A percentile compares a stretch with the other conserved stretches of the same genome.
These are phyloP conservation scores for Sergeia podlipaevii DNA, from an alignment of 208 protist species.

Conservation along the genomic window DNA sequence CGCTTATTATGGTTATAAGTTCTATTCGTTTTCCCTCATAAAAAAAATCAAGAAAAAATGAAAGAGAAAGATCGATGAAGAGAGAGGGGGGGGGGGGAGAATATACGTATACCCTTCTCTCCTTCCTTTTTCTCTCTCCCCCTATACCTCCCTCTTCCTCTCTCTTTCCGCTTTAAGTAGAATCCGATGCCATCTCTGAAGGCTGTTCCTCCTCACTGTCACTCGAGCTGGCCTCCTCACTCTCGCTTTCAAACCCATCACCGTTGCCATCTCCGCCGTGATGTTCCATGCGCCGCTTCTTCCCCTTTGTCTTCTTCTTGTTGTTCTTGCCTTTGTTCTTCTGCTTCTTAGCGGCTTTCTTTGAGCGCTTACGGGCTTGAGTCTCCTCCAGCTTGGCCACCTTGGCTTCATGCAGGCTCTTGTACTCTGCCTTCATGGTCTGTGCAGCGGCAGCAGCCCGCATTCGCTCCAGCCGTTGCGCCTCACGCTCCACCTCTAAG, in stretches of 20 bases:
- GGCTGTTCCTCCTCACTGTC: too few relatives aligned
- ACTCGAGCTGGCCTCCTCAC: too few relatives aligned
- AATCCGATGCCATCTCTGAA: too few relatives aligned
- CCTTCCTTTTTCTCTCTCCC: too few relatives aligned
- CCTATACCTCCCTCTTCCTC: too few relatives aligned
- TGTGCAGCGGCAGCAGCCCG: constrained; percentile 26
- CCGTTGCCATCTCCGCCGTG: background rate
- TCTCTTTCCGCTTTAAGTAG: too few relatives aligned
- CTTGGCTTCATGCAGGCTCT: constrained; percentile 43
- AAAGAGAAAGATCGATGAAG: too few relatives aligned
- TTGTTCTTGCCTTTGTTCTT: constrained; percentile 14
- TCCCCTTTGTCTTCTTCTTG: constrained; percentile 8
- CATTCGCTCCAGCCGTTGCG: constrained; percentile 43
- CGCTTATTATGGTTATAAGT: too few relatives aligned
- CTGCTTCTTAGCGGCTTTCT: constrained; percentile 26
- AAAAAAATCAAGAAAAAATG: too few relatives aligned
- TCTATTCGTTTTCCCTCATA: too few relatives aligned
- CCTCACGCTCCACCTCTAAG: constrained; percentile 61
- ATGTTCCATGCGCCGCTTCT: background rate
- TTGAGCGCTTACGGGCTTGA: constrained; percentile 54
- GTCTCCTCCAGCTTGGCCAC: constrained; percentile 23
- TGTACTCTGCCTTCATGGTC: constrained; percentile 20
- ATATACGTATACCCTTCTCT: too few relatives aligned
- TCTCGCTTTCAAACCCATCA: background rate
- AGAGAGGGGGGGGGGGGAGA: too few relatives aligned